Conservation (phyloP, 169 alveolate species). For the Hammondia hammondi region DNA sequence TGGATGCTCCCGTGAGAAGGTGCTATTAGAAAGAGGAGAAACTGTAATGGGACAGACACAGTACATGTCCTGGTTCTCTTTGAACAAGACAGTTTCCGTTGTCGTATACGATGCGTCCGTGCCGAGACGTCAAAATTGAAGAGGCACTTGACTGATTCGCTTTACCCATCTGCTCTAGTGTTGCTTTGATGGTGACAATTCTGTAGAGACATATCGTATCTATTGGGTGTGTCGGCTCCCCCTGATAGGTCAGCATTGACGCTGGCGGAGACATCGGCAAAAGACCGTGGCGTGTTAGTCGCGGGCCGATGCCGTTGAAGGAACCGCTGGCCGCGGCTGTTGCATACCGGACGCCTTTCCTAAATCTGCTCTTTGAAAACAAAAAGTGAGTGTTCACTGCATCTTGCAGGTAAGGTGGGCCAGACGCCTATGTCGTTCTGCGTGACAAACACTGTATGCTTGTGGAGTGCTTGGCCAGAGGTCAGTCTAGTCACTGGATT, state of each 20-base stretch:
- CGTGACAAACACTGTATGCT: no score
- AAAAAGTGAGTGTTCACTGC: not conserved
- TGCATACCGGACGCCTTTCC: constrained; percentile 48
- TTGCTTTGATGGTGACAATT: no score
- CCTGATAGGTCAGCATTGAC: constrained; percentile 47
- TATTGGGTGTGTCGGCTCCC: not conserved
- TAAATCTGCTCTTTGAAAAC: not conserved
- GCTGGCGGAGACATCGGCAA: constrained; percentile 51
- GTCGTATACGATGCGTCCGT: no score
- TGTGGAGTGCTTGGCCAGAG: no score
- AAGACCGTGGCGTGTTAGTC: constrained; percentile 61
- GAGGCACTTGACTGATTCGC: no score
- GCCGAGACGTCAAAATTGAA: no score
- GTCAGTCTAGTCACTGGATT: no score
- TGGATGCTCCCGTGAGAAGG: not conserved
- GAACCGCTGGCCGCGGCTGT: constrained; percentile 62
- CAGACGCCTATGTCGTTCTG: no score
- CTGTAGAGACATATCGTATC: not conserved
- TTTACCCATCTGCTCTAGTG: no score
- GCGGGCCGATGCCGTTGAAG: constrained; percentile 45
- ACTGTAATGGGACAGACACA: no score
- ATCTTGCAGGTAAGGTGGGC: not conserved
- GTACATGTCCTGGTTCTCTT: no score
- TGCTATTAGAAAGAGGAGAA: not conserved
- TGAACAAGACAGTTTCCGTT: no score